Evolutionary conservation across 768 basidiomycete species (phyloP).

Genomic region (Lenzites betulinus): DNA sequence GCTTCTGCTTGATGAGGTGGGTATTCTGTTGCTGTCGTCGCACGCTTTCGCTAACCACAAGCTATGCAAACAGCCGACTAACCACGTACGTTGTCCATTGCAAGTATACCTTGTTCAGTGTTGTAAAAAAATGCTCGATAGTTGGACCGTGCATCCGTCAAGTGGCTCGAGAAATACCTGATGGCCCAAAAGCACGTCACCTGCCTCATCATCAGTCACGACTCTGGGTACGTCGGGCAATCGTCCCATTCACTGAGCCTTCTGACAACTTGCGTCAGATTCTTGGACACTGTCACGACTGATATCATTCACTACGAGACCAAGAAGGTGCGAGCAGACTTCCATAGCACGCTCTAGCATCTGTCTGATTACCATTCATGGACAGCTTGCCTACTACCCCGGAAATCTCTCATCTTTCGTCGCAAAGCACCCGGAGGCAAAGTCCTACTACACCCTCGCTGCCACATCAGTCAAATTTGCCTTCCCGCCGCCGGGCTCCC

Average conservation of each 20-base stretch:
- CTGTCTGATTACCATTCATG: not conserved
- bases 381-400: slow-evolving; percentile 86
- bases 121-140: slow-evolving; percentile 30
- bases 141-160: slow-evolving; percentile 83
- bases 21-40: not conserved
- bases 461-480: slow-evolving; percentile 93
- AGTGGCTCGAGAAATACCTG: slow-evolving; percentile 92
- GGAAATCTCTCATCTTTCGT: slow-evolving; percentile 94
- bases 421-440: slow-evolving; percentile 86
- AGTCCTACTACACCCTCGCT: slow-evolving; percentile 94
- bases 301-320: slow-evolving; percentile 97
- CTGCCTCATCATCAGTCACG: slow-evolving; percentile 93
- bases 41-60: slow-evolving; percentile 16
- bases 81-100: slow-evolving; percentile 66
- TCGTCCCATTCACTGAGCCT: not conserved
- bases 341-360: slow-evolving; percentile 13
- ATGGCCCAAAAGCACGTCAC: slow-evolving; percentile 81
- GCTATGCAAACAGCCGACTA: slow-evolving; percentile 65
- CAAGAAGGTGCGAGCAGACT: slow-evolving; percentile 66
- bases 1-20: slow-evolving; percentile 81
- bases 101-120: slow-evolving; percentile 18
- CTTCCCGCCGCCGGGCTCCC: slow-evolving; percentile 92
- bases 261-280: slow-evolving; percentile 45
- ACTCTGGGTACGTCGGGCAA: slow-evolving; percentile 72
- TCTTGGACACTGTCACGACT: slow-evolving; percentile 93